Evolutionary conservation across 225 moss, liverwort and hornwort species (phyloP), one percentile per base, ranked within the genome.

Genomic region (Pseudoscleropodium purum): DNA sequence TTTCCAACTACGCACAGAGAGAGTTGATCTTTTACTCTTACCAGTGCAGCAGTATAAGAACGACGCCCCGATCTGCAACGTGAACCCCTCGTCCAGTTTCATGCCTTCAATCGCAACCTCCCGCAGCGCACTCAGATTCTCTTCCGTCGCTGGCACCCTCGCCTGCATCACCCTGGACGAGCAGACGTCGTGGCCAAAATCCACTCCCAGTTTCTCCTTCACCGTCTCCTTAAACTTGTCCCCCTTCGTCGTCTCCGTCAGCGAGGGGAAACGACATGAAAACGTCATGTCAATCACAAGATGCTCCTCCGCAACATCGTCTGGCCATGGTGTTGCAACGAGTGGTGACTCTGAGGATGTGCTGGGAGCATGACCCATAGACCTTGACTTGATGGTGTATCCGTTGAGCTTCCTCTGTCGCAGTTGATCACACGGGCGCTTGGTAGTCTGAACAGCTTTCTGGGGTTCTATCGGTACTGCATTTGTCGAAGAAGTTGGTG

Each of bases 21-120:
- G 5, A 60, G 81, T 61, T 81, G 21, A 61, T 31, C 61, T 61
- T 41, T 41, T 31, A 9, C 41, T 11, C 69, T 64, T 72, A 92
- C 60, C 90, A 15, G 29, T 33, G 59, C 78, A 78, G 49, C 24
- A 51, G 79, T 82, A 92, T 79, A 92, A 51, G 78, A 83, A 86
- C 30, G 90, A 90, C 10, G 29, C 31, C 13, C 88, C 92, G 29
- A 88, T 73, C 36, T 92, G 92, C 39, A 92, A 72, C 8, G 88
- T 88, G 72, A 92, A 92, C 4, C 21, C n/a, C 10, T 49, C 3
- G 65, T 92, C 90, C 10, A 88, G 26, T 65, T 83, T 92, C 86
- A 92, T 90, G 88, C 92, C 88, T 34, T 90, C 86, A 27, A 88
- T 21, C 3, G 90, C 92, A 83, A 92, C 69, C 30, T 90, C 88